Conservation (phyloP, 139 green algal genomes). For the Auxenochlorella pyrenoidosa region DNA sequence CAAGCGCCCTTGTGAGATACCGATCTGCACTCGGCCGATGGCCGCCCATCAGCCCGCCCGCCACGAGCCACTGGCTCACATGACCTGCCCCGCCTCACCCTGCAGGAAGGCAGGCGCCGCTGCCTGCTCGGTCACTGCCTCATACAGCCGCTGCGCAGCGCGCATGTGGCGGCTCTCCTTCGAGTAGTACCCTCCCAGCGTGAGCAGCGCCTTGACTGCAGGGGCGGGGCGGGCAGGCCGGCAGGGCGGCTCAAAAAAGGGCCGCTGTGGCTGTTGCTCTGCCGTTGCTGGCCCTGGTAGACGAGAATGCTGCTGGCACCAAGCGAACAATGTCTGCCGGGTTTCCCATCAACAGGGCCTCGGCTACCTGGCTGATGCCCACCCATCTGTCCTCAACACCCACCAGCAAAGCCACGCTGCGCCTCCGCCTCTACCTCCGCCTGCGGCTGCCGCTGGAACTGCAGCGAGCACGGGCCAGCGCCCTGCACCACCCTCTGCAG, state of each 20-base stretch:
- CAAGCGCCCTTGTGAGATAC: no score
- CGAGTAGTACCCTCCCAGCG: constrained; percentile 58
- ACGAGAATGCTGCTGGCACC: no score
- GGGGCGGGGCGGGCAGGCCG: neutral
- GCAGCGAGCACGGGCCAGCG: constrained; percentile 32
- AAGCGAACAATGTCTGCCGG: no score
- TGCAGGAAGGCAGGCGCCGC: neutral
- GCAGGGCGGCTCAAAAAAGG: no score
- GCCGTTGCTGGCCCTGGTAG: no score
- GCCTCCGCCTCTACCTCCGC: neutral
- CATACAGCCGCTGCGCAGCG: constrained; percentile 15
- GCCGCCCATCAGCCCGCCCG: no score
- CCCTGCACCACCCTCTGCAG: constrained; percentile 3
- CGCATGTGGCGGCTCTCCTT: constrained; percentile 51
- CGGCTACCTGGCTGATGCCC: neutral
- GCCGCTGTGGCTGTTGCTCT: no score
- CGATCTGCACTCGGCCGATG: no score
- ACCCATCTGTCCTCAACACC: neutral
- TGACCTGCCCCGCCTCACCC: no score
- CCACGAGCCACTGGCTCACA: no score
- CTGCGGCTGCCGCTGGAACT: constrained; percentile 20
- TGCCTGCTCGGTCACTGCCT: constrained; percentile 18
- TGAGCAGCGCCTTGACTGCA: constrained; percentile 39
- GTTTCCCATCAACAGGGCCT: no score
- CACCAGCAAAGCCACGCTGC: neutral